Evolutionary conservation across 192 early-diverging fungal genomes (phyloP).

Genomic region (Thamnidium elegans): DNA sequence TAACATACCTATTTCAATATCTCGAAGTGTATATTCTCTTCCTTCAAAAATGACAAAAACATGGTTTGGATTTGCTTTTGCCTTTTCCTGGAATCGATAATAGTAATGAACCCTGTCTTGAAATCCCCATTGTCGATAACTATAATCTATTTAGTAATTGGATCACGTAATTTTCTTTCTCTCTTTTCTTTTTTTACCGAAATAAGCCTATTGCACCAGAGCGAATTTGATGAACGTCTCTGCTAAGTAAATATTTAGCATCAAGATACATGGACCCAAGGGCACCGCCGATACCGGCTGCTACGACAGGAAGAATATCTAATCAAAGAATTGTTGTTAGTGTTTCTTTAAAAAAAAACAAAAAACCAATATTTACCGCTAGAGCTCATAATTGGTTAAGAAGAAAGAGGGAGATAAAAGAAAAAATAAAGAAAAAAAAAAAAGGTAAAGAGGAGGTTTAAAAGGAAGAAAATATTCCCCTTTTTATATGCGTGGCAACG

Average conservation of each 20-base stretch:
- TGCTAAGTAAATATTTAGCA: conserved; percentile 39
- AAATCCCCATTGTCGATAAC: conserved; percentile 38
- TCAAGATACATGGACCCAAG: conserved; percentile 48
- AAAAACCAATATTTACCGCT: not conserved
- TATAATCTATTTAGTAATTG: not conserved
- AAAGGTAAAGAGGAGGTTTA: not conserved
- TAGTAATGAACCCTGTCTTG: conserved; percentile 46
- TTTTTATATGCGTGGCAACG: too few relatives aligned
- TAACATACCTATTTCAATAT: conserved; percentile 42
- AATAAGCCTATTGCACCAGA: conserved; percentile 4
- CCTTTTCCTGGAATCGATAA: conserved; percentile 46
- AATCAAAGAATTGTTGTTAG: not conserved
- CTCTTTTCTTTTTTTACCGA: not conserved
- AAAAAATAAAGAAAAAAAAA: not conserved
- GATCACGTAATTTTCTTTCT: too few relatives aligned
- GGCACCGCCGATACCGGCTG: conserved; percentile 34
- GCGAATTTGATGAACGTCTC: conserved; percentile 38
- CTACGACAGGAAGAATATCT: conserved; percentile 16
- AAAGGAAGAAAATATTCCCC: not conserved
- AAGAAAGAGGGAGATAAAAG: too few relatives aligned
- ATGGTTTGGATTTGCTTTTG: conserved; percentile 37
- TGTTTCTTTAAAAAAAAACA: too few relatives aligned
- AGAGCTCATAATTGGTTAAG: not conserved
- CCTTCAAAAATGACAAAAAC: conserved; percentile 48
- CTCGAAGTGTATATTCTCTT: conserved; percentile 41